Base-by-base conservation (phyloP, 495 filamentous ascomycete genomes). In the Penicillium macrosclerotiorum region DNA sequence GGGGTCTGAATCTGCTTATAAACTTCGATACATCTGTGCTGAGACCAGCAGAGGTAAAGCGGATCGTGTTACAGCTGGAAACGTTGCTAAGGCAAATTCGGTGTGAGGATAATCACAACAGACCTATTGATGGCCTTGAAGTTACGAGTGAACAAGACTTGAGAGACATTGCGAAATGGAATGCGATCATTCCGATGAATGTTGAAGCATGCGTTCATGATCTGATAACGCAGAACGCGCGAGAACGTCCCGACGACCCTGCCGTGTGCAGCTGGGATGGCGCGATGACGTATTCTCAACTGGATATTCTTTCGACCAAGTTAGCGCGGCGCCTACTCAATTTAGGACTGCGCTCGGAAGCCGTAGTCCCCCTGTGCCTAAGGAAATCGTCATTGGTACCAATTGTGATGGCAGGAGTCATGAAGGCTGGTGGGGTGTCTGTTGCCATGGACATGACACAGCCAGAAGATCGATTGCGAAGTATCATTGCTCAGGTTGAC, bases 321-420 rank as follows among this genome's bases (percentile, higher is more conserved):
- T 42, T 62, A 13, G 52, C 59, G 4, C 5, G n/a, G 11, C 27
- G 51, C 17, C 39, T 68, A 6, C 37, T 25, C n/a, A 11, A 19
- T 0, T 53, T 68, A 5, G 71, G 73, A n/a, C 54, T 76, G 12
- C 37, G 24, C 6, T 49, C 41, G 3, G 67, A 68, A 32, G 16
- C 11, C 29, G 19, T 35, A 8, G 32, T 35, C 16, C 32, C 32
- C 19, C 12, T 35, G 8, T 35, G 32, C 19, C 73, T 75, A 37
- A 65, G 75, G 18, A 78, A 76, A 44, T 71, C 70, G 0, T 51
- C 57, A 4, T 76, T 70, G 72, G 56, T 63, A 12, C 26, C 63
- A 2, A 57, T 80, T 8, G 55, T 69, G n/a, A 59, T 73, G 35
- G 47, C 73, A 12, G 74, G 65, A 1, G 65, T 77, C 13, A 45